Evolutionary conservation across 176 grass and related monocot species (phyloP).

Genomic region (Zoysia pacifica): DNA sequence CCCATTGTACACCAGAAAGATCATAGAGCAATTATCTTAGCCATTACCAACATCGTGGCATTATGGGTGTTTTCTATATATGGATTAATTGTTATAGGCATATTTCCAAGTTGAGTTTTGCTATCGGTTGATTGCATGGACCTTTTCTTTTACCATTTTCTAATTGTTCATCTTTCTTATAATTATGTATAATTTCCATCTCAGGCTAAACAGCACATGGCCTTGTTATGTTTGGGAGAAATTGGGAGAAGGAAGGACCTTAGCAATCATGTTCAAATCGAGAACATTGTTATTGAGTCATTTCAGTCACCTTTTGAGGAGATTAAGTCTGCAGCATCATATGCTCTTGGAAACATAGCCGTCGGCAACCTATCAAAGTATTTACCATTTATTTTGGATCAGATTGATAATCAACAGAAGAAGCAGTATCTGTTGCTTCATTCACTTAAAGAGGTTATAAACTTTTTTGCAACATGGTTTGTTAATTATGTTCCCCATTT

Average conservation of each 20-base stretch:
- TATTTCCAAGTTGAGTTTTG: neutral
- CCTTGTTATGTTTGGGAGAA: constrained; percentile 85
- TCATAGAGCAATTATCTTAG: neutral
- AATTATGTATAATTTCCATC: neutral
- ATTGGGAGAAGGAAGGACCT: constrained; percentile 86
- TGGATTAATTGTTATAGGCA: neutral
- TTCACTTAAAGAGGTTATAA: constrained; percentile 84
- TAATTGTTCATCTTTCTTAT: neutral
- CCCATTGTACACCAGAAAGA: neutral
- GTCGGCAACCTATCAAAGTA: constrained; percentile 93
- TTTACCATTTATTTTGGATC: constrained; percentile 88
- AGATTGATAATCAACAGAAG: constrained; percentile 97
- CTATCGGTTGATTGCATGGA: neutral
- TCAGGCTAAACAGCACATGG: constrained; percentile 92
- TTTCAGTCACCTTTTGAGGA: constrained; percentile 97
- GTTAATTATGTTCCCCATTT: neutral
- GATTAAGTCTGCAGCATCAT: constrained; percentile 91
- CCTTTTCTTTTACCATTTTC: neutral
- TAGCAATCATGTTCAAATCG: constrained; percentile 75
- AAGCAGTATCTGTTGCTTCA: constrained; percentile 91
- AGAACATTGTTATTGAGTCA: constrained; percentile 92
- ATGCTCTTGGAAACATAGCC: constrained; percentile 93
- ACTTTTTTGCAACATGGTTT: constrained; percentile 22
- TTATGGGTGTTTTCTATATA: neutral
- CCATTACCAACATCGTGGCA: neutral